phyloP scores from a whole-genome alignment of 805 yeast genomes.

The Ogataea zsoltii region DNA sequence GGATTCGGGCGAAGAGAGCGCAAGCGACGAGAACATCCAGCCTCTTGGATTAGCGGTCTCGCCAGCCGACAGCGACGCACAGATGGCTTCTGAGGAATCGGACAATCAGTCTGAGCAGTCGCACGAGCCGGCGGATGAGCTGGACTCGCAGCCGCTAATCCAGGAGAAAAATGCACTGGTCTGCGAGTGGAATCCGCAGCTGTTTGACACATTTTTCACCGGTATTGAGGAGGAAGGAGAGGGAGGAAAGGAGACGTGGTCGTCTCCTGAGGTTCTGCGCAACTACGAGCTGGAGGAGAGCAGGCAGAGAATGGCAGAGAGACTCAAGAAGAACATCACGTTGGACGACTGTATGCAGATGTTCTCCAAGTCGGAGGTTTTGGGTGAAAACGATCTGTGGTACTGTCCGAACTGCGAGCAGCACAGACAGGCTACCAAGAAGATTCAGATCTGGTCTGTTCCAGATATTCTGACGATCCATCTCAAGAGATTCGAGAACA shows the following conservation, averaged over 20 bases:
- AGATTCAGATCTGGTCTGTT: conserved; percentile 88
- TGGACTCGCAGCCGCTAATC: conserved; percentile 25
- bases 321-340: conserved; percentile 44
- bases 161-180: conserved; percentile 44
- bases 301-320: conserved; percentile 33
- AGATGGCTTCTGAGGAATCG: not conserved
- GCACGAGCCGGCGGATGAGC: conserved; percentile 2
- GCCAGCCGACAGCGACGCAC: not conserved
- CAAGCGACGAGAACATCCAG: not conserved
- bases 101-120: not conserved
- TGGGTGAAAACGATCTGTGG: conserved; percentile 91
- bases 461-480: conserved; percentile 92
- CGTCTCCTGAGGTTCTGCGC: conserved; percentile 45
- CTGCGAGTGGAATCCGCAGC: conserved; percentile 64
- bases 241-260: conserved; percentile 59
- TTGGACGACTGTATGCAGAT: conserved; percentile 72
- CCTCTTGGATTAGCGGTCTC: not conserved
- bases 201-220: conserved; percentile 53
- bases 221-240: conserved; percentile 44
- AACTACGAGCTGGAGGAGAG: conserved; percentile 58
- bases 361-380: conserved; percentile 79
- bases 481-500: conserved; percentile 84
- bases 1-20: not conserved
- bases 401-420: conserved; percentile 88
- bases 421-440: conserved; percentile 87